Conservation (phyloP, 257 asterid species). For the Plantago ovata region DNA sequence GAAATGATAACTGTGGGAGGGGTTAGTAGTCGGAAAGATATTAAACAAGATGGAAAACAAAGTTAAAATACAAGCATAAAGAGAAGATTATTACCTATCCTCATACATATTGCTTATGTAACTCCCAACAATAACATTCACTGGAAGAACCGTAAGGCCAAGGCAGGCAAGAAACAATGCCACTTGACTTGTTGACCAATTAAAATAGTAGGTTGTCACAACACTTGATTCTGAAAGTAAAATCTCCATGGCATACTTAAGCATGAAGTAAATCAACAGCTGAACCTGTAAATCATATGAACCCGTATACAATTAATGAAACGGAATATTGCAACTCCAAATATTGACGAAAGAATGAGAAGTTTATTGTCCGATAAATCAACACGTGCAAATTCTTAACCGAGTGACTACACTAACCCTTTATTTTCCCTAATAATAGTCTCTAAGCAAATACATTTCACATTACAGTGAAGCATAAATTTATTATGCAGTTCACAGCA, state of each 20-base stretch:
- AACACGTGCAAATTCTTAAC: neutral
- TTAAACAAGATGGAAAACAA: too few species aligned
- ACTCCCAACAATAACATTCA: conserved; percentile 78
- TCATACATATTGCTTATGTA: conserved; percentile 93
- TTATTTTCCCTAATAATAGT: neutral
- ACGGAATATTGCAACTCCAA: conserved; percentile 1
- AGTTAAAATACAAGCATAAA: neutral
- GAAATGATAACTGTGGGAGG: too few species aligned
- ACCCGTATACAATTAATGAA: conserved; percentile 12
- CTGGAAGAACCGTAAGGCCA: conserved; percentile 92
- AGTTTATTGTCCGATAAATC: neutral
- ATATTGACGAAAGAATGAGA: conserved; percentile 3
- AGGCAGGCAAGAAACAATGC: conserved; percentile 86
- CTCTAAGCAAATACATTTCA: neutral
- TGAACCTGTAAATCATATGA: conserved; percentile 67
- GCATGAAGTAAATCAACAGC: conserved; percentile 93
- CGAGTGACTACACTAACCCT: neutral
- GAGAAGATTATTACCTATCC: conserved; percentile 65
- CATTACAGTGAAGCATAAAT: neutral
- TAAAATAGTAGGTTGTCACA: conserved; percentile 75
- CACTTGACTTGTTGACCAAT: conserved; percentile 86
- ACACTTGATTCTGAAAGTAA: conserved; percentile 97
- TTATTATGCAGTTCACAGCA: neutral
- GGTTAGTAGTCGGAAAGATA: too few species aligned
- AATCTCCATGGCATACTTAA: conserved; percentile 94